Base-by-base conservation (phyloP, 495 filamentous ascomycete genomes). In the Aspergillus carlsbadensis region DNA sequence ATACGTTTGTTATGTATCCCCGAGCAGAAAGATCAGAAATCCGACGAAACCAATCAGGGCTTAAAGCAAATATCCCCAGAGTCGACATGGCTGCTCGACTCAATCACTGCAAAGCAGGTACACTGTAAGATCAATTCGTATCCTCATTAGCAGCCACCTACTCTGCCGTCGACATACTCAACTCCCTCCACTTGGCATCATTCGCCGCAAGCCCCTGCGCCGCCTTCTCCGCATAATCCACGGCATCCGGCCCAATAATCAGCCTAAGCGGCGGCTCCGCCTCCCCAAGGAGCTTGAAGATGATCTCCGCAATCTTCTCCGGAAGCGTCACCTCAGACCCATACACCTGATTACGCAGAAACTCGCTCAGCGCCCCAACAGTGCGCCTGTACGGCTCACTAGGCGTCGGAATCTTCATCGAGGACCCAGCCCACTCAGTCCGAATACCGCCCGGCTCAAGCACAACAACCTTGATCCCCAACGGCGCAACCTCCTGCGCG, bases 401-500 rank as follows among this genome's bases (percentile, higher is more conserved):
- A 17, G 68, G 49, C 10, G 37, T n/a, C 0, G 61, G 57, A 24
- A 64, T 60, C 7, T 64, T 15, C 65, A 70, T 70, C 6, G 65
- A 68, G 15, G 62, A 58, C 1, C 65, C 65, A 10, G 68, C 63
- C 65, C 68, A 73, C 49, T 73, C 68, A 2, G 70, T 73, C 52
- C 57, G 31, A 20, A 74, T 70, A 51, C 71, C 68, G 45, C 70
- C 70, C 5, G 70, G 71, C 56, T 74, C 71, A 20, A 73, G 49
- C 13, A 66, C 65, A 6, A 64, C 68, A 35, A 69, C 52, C 37
- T 68, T 67, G 52, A 71, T 52, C 29, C 63, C 59, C 52, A 68
- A 18, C 57, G 65, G 24, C 44, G 68, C 59, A 57, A 69, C 33
- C 58, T 72, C 48, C 26, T 63, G 29, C 56, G 68, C 47, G 49